phyloP scores from a whole-genome alignment of 345 rosid genomes.

The Syzygium jambos region DNA sequence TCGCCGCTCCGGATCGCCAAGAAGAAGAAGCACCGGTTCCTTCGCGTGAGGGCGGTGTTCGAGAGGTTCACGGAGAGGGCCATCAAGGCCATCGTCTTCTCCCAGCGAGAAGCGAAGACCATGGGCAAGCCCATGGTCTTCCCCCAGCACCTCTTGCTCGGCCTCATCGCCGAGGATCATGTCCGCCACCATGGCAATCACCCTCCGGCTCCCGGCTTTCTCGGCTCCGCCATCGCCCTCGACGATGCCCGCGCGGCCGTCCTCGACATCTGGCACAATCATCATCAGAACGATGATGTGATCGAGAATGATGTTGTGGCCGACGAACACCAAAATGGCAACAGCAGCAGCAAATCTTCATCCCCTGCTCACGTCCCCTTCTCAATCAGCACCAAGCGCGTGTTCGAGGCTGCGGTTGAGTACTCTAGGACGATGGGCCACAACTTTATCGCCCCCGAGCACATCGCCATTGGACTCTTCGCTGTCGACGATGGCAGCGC shows the following conservation, averaged over 20 bases:
- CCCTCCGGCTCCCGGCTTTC: constrained; percentile 43
- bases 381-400: constrained; percentile 70
- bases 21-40: neutral
- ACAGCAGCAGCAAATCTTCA: neutral
- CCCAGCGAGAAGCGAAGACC: constrained; percentile 74
- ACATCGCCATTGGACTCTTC: constrained; percentile 79
- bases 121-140: constrained; percentile 80
- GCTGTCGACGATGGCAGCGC: constrained; percentile 95
- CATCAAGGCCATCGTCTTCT: constrained; percentile 65
- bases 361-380: constrained; percentile 54
- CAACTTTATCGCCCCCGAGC: constrained; percentile 88
- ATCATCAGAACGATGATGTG: neutral
- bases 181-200: constrained; percentile 22
- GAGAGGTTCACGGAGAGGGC: constrained; percentile 88
- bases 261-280: constrained; percentile 45
- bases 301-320: constrained; percentile 9
- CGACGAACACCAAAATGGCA: neutral
- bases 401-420: constrained; percentile 94
- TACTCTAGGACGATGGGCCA: constrained; percentile 78
- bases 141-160: constrained; percentile 73
- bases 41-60: constrained; percentile 39
- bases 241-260: constrained; percentile 74
- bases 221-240: constrained; percentile 62
- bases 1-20: neutral
- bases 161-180: constrained; percentile 70